Conservation (phyloP, 164 flowering plant species). For the Vitis rotundifolia region DNA sequence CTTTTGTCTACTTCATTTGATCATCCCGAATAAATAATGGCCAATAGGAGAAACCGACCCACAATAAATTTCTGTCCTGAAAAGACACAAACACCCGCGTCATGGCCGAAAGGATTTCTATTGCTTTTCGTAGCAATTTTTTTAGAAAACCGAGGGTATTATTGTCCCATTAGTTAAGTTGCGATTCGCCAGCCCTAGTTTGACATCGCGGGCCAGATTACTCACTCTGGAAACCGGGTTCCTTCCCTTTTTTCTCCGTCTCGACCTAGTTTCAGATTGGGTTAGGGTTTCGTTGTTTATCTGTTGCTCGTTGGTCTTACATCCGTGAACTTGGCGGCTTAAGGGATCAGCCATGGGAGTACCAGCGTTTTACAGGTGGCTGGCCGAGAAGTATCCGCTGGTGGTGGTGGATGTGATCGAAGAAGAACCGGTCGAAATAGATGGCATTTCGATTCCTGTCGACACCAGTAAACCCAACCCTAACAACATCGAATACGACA, state of each 20-base stretch:
- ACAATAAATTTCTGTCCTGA: neutral
- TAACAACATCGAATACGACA: slow-evolving; percentile 76
- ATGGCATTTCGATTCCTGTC: slow-evolving; percentile 69
- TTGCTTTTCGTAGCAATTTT: no score
- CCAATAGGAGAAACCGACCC: neutral
- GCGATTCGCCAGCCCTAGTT: slow-evolving; percentile 12
- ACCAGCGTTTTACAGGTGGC: slow-evolving; percentile 90
- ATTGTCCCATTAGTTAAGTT: neutral
- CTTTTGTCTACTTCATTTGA: no score
- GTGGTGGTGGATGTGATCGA: slow-evolving; percentile 76
- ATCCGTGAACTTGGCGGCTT: slow-evolving; percentile 10
- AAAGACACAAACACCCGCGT: neutral
- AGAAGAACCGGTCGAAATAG: slow-evolving; percentile 80
- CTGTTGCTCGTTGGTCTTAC: neutral
- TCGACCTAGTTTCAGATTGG: neutral
- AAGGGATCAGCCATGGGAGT: slow-evolving; percentile 70
- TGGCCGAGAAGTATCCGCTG: slow-evolving; percentile 90
- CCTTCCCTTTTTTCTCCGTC: no score
- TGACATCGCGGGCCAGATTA: neutral
- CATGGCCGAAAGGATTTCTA: no score
- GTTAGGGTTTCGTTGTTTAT: slow-evolving; percentile 3
- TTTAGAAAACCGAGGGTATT: neutral
- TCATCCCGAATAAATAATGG: no score
- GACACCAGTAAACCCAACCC: slow-evolving; percentile 91
- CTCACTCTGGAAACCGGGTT: no score